Conservation (phyloP, 108 stramenopile species). For the Poteriospumella lacustris region DNA sequence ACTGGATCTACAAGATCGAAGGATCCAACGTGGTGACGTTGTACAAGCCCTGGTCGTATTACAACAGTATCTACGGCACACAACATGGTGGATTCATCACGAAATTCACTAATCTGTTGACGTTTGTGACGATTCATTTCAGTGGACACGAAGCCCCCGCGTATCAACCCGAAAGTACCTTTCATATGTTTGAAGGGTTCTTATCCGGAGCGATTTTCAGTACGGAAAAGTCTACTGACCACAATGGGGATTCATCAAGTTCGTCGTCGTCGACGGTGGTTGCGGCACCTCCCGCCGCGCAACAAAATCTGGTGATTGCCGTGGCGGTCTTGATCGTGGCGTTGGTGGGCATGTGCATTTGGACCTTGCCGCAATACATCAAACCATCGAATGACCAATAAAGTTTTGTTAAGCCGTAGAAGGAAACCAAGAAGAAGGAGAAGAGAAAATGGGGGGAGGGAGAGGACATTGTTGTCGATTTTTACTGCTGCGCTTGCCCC, state of each 20-base stretch:
- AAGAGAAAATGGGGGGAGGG: neutral
- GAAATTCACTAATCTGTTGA: neutral
- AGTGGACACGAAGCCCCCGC: constrained; percentile 1
- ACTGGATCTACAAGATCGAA: constrained; percentile 2
- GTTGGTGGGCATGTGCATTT: no score
- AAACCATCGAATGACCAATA: no score
- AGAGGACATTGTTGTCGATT: neutral
- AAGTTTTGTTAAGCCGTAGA: no score
- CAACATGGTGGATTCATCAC: constrained; percentile 4
- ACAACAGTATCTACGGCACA: neutral
- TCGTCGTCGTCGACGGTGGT: no score
- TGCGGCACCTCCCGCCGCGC: no score
- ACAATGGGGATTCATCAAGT: no score
- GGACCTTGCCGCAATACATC: no score
- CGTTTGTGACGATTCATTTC: neutral
- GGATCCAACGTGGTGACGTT: neutral
- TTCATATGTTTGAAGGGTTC: neutral
- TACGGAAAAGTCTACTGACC: neutral
- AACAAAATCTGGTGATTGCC: no score
- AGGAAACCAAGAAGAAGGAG: neutral
- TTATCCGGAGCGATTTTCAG: neutral
- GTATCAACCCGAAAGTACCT: constrained; percentile 5
- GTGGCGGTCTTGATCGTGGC: no score
- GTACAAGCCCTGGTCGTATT: neutral
- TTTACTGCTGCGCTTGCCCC: neutral